A percentile compares a stretch with the other conserved stretches of the same genome.
phyloP scores from a whole-genome alignment of 2,329 filamentous ascomycete species.

The Pyricularia sp. region DNA sequence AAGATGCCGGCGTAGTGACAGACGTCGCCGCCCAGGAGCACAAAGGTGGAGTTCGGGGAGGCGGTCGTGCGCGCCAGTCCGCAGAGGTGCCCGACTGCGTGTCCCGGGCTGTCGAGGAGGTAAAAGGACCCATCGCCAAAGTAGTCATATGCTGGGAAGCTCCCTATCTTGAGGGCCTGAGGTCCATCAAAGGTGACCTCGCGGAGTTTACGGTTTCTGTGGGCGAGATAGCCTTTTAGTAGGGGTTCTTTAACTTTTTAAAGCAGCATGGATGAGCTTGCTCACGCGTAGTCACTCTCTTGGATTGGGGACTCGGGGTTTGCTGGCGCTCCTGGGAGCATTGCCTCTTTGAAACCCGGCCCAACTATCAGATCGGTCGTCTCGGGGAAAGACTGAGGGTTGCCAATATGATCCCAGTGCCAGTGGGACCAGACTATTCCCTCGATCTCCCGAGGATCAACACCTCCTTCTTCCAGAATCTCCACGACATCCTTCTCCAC shows the following conservation, averaged over 20 bases:
- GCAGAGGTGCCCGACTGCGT: neutral
- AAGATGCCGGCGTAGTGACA: slow-evolving; percentile 11
- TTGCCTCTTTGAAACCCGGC: neutral
- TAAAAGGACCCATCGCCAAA: neutral
- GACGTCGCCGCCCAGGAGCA: slow-evolving; percentile 13
- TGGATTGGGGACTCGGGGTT: neutral
- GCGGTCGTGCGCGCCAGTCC: slow-evolving; percentile 9
- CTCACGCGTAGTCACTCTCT: neutral
- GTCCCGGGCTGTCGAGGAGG: neutral
- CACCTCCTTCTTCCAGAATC: neutral
- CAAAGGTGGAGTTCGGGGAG: slow-evolving; percentile 9
- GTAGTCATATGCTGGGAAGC: neutral
- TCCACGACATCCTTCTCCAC: neutral
- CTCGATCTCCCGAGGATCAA: neutral
- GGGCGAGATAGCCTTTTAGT: neutral
- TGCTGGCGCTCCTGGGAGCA: neutral
- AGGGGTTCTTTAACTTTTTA: neutral
- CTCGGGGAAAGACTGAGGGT: neutral
- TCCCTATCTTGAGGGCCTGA: neutral
- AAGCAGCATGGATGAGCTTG: neutral
- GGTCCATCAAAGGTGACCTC: neutral
- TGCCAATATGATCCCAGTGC: neutral
- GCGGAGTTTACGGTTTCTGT: neutral
- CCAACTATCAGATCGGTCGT: neutral
- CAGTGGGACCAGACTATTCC: neutral